Evolutionary conservation across 2,329 filamentous ascomycete species (phyloP).

Genomic region (Sclerotiophoma versabilis): DNA sequence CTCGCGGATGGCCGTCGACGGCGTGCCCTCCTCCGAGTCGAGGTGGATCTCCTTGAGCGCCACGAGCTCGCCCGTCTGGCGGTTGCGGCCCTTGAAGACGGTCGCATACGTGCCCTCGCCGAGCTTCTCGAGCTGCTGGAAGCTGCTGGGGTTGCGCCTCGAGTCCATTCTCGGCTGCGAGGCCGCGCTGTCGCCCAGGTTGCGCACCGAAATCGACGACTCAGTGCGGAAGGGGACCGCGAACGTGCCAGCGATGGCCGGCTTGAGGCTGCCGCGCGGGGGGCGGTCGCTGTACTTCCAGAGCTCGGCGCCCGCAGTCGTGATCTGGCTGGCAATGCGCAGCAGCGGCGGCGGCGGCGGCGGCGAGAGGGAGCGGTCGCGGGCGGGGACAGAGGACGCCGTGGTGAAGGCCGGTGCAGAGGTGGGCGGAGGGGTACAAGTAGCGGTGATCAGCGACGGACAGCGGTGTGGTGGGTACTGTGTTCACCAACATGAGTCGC

Average conservation of each 20-base stretch:
- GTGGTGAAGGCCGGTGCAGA: constrained; percentile 22
- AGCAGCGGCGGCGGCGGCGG: constrained; percentile 42
- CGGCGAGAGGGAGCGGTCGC: constrained; percentile 26
- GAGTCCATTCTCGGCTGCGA: constrained; percentile 74
- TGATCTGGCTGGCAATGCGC: constrained; percentile 55
- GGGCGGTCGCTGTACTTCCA: constrained; percentile 57
- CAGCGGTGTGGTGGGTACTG: constrained; percentile 10
- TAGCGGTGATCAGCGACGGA: constrained; percentile 12
- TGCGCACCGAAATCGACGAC: constrained; percentile 59
- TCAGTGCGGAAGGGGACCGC: constrained; percentile 56
- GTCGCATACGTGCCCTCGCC: constrained; percentile 99
- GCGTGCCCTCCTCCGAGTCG: constrained; percentile 97
- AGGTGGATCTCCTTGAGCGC: constrained; percentile 99
- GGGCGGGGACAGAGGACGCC: constrained; percentile 31
- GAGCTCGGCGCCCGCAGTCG: constrained; percentile 58
- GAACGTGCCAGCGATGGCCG: constrained; percentile 59
- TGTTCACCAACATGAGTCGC: constrained; percentile 4
- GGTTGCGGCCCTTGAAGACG: constrained; percentile 97
- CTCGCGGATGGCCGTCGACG: constrained; percentile 95
- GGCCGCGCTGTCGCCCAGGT: constrained; percentile 50
- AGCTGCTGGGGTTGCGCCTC: constrained; percentile 91
- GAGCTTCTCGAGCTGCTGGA: constrained; percentile 98
- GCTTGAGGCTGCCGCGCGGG: constrained; percentile 54
- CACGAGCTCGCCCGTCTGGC: constrained; percentile 95
- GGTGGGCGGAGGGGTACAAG: constrained; percentile 8